phyloP scores from a whole-genome alignment of 2,329 filamentous ascomycete genomes.

The Mycosphaerella sp. region DNA sequence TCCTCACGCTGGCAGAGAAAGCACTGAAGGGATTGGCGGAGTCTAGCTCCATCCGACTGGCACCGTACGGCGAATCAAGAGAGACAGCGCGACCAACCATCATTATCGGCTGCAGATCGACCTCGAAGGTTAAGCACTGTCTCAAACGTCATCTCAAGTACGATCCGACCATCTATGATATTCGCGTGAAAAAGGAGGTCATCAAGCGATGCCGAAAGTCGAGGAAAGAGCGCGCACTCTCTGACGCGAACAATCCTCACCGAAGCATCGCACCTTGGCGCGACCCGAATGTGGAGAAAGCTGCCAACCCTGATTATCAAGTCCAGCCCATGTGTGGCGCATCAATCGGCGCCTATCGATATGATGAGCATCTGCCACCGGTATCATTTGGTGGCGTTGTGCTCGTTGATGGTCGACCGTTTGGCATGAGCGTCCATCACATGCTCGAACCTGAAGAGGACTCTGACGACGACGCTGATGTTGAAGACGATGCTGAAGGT shows the following conservation, averaged over 20 bases:
- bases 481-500: slow-evolving; percentile 37
- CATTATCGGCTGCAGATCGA: slow-evolving; percentile 69
- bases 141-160: slow-evolving; percentile 65
- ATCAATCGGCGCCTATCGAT: slow-evolving; percentile 85
- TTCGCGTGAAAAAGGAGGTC: slow-evolving; percentile 61
- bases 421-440: slow-evolving; percentile 95
- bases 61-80: slow-evolving; percentile 64
- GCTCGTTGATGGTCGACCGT: slow-evolving; percentile 73
- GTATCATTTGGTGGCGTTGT: slow-evolving; percentile 88
- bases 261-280: slow-evolving; percentile 26
- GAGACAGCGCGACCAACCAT: slow-evolving; percentile 64
- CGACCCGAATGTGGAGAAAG: slow-evolving; percentile 27
- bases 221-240: slow-evolving; percentile 33
- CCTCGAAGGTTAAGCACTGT: slow-evolving; percentile 63
- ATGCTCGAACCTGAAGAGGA: slow-evolving; percentile 69
- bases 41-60: slow-evolving; percentile 70
- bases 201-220: slow-evolving; percentile 19
- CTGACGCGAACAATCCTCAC: slow-evolving; percentile 16
- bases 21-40: slow-evolving; percentile 69
- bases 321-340: slow-evolving; percentile 74
- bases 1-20: slow-evolving; percentile 62
- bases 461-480: slow-evolving; percentile 43
- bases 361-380: slow-evolving; percentile 77
- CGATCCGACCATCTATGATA: slow-evolving; percentile 56
- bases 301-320: slow-evolving; percentile 70